Conservation (phyloP, 306 rosid genomes). For the Mimosa pudica region DNA sequence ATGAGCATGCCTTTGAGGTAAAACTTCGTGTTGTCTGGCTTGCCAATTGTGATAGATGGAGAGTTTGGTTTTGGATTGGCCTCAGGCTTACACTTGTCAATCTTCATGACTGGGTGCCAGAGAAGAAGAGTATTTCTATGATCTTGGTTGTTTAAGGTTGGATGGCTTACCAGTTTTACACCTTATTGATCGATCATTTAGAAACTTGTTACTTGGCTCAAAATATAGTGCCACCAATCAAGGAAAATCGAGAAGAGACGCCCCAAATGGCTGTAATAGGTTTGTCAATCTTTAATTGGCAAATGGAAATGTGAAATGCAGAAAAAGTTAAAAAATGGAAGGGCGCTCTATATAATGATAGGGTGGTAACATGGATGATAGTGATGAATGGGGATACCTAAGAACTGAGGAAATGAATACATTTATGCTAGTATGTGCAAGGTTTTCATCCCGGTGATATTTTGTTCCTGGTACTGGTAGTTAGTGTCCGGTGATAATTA, state of each 20-base stretch:
- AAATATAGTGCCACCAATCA: neutral
- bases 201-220: neutral
- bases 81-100: neutral
- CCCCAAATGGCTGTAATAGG: neutral
- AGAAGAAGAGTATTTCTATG: neutral
- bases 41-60: neutral
- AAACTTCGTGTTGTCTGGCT: neutral
- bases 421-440: neutral
- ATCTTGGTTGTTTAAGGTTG: neutral
- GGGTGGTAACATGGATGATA: conserved; percentile 12
- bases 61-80: neutral
- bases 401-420: conserved; percentile 2
- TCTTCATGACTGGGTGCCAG: neutral
- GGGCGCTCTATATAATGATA: neutral
- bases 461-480: neutral
- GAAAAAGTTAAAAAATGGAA: neutral
- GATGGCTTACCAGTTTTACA: neutral
- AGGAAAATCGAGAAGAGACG: neutral
- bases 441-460: neutral
- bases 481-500: neutral
- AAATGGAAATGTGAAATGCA: conserved; percentile 1
- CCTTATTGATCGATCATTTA: neutral
- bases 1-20: neutral
- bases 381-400: neutral
- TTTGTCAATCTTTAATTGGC: neutral